These are phyloP conservation scores for Pseudogymnoascus sp. DNA, from an alignment of 2,329 filamentous ascomycete species.

Conservation along the genomic window DNA sequence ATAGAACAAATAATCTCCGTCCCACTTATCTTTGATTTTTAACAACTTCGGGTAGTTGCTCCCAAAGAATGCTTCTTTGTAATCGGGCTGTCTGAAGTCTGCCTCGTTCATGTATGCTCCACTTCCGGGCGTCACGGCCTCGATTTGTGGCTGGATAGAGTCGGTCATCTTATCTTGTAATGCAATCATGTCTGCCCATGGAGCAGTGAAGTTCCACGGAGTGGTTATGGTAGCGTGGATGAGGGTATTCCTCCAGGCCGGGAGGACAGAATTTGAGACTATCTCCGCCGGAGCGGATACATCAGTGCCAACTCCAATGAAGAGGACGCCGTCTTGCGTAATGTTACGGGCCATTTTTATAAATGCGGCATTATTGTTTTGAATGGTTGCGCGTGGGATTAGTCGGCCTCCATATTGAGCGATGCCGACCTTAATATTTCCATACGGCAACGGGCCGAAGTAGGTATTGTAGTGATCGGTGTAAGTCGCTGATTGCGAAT, in stretches of 20 bases:
- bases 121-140: slow-evolving; percentile 36
- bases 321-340: slow-evolving; percentile 30
- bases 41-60: slow-evolving; percentile 38
- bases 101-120: slow-evolving; percentile 49
- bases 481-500: slow-evolving; percentile 23
- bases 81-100: slow-evolving; percentile 40
- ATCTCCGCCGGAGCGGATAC: slow-evolving; percentile 22
- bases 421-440: slow-evolving; percentile 25
- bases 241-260: slow-evolving; percentile 36
- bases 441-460: slow-evolving; percentile 27
- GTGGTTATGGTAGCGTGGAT: slow-evolving; percentile 30
- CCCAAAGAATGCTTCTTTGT: slow-evolving; percentile 42
- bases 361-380: slow-evolving; percentile 22
- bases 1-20: slow-evolving; percentile 42
- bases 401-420: slow-evolving; percentile 40
- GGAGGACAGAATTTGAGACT: slow-evolving; percentile 36
- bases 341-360: slow-evolving; percentile 29
- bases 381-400: slow-evolving; percentile 34
- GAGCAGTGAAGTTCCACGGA: slow-evolving; percentile 31
- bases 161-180: slow-evolving; percentile 30
- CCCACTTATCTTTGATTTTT: slow-evolving; percentile 46
- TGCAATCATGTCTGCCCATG: slow-evolving; percentile 28
- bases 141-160: slow-evolving; percentile 30
- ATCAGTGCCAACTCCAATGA: slow-evolving; percentile 32
- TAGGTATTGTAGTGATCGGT: slow-evolving; percentile 30